Conservation (phyloP, 176 grass and related monocot genomes). For the Triticum monococcum region DNA sequence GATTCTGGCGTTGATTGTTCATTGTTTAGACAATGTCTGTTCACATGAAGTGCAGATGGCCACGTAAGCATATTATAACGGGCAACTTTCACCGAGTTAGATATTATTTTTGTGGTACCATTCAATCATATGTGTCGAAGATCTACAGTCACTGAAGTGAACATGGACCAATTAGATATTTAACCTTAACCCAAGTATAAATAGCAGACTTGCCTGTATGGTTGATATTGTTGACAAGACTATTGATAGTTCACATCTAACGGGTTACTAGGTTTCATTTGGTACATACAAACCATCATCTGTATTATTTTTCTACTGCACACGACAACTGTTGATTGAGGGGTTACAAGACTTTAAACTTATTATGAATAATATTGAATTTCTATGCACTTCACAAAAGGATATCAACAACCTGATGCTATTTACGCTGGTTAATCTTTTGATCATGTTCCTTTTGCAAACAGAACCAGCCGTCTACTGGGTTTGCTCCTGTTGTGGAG, state of each 20-base stretch:
- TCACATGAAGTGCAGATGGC: constrained; percentile 7
- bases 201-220: background rate
- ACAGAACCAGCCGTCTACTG: constrained; percentile 42
- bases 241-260: constrained; percentile 21
- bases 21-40: background rate
- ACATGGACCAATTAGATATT: background rate
- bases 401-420: constrained; percentile 11
- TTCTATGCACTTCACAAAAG: background rate
- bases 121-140: background rate
- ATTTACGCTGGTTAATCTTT: background rate
- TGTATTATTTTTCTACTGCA: background rate
- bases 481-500: constrained; percentile 52
- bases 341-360: background rate
- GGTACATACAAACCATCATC: background rate
- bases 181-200: background rate
- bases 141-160: background rate
- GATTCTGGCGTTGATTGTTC: background rate
- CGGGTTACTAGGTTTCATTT: constrained; percentile 10
- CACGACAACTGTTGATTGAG: background rate
- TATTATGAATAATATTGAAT: background rate
- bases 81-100: background rate
- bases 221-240: background rate
- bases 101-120: background rate
- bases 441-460: constrained; percentile 21
- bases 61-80: background rate